phyloP scores from a whole-genome alignment of 179 eudicot genomes.

The Amaranthus tricolor region DNA sequence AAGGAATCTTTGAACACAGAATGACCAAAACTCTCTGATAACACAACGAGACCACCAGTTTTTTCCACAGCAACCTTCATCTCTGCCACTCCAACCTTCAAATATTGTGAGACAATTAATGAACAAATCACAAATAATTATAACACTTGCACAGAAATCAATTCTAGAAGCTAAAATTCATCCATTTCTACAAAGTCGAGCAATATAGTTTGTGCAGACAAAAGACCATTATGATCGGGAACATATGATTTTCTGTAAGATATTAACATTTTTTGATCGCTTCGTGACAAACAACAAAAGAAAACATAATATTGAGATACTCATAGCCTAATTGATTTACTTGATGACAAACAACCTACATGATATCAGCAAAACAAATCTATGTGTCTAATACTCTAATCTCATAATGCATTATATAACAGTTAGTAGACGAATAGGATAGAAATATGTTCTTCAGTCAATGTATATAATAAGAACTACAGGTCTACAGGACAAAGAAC shows the following conservation, averaged over 20 bases:
- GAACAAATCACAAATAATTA: not conserved
- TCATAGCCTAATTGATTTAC: not conserved
- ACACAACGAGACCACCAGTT: conserved; percentile 96
- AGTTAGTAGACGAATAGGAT: not conserved
- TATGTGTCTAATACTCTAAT: not conserved
- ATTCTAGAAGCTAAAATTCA: conserved; percentile 3
- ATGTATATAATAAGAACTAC: too few species aligned
- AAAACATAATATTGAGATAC: not conserved
- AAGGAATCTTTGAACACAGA: conserved; percentile 95
- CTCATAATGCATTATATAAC: not conserved
- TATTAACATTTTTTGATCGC: not conserved
- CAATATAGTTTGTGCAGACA: not conserved
- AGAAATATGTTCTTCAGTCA: not conserved
- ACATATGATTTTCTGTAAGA: not conserved
- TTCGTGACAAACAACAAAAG: not conserved
- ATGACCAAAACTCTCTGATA: conserved; percentile 97
- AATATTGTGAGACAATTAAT: conserved; percentile 7
- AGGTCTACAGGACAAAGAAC: too few species aligned
- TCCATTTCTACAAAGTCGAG: not conserved
- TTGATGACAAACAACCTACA: not conserved
- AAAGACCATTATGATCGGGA: not conserved
- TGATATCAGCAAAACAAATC: not conserved
- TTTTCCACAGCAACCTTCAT: conserved; percentile 94
- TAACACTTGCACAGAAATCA: not conserved
- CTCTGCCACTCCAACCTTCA: conserved; percentile 96